Evolutionary conservation across 805 yeast genomes (phyloP).

Genomic region (Candida stauntonica): DNA sequence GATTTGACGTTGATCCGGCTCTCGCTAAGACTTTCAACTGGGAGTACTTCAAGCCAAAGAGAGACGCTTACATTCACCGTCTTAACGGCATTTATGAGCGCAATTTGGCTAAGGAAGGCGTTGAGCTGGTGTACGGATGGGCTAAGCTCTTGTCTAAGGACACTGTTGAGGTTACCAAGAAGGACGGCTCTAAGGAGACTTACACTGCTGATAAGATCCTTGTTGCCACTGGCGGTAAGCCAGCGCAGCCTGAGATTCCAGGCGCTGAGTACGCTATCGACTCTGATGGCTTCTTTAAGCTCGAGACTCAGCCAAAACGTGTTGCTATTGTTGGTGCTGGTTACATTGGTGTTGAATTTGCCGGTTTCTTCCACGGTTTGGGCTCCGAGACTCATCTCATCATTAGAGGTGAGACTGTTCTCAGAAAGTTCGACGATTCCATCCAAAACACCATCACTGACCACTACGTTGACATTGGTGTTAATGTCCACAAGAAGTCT

Average conservation of each 20-base stretch:
- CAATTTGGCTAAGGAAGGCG: constrained; percentile 84
- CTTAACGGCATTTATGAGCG: constrained; percentile 91
- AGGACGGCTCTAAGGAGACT: constrained; percentile 49
- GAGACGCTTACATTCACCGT: constrained; percentile 87
- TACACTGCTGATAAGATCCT: constrained; percentile 80
- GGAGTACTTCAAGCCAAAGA: constrained; percentile 73
- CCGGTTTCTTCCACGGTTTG: constrained; percentile 89
- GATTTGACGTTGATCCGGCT: constrained; percentile 59
- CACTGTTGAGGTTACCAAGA: constrained; percentile 71
- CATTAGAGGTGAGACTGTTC: constrained; percentile 86
- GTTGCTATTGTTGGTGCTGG: constrained; percentile 98
- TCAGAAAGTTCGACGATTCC: constrained; percentile 80
- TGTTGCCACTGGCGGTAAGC: constrained; percentile 91
- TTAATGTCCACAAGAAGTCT: constrained; percentile 69
- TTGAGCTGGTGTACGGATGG: constrained; percentile 80
- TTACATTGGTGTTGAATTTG: constrained; percentile 91
- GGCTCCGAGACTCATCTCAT: constrained; percentile 84
- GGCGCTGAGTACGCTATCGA: constrained; percentile 83
- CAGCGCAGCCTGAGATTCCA: constrained; percentile 67
- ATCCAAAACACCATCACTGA: constrained; percentile 79
- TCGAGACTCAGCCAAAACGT: constrained; percentile 78
- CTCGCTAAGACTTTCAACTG: constrained; percentile 68
- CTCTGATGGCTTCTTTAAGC: constrained; percentile 86
- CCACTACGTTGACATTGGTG: constrained; percentile 75
- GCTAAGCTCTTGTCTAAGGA: constrained; percentile 72